These are phyloP conservation scores for Barnettozyma californica DNA, from an alignment of 805 yeast genomes.

Conservation along the genomic window DNA sequence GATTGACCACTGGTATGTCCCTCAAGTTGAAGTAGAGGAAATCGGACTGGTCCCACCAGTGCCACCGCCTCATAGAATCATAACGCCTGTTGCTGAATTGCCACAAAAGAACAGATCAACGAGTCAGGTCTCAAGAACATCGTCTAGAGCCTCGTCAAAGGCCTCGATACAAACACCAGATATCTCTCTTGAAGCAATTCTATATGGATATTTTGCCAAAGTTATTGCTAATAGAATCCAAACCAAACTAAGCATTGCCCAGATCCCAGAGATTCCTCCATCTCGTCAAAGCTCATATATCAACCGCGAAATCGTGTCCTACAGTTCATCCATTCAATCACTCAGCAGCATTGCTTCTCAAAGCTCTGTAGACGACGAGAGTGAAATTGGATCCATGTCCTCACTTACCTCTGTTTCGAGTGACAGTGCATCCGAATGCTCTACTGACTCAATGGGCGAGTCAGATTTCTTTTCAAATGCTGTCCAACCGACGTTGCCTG, in stretches of 20 bases:
- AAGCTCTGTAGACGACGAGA: neutral
- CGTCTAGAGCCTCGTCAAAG: neutral
- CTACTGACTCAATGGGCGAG: neutral
- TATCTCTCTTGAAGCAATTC: conserved; percentile 4
- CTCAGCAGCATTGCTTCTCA: neutral
- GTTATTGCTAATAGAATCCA: conserved; percentile 22
- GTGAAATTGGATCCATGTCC: neutral
- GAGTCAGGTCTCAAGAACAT: neutral
- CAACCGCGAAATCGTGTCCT: neutral
- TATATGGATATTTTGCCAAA: conserved; percentile 13
- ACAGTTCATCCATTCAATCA: neutral
- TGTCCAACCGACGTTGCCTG: neutral
- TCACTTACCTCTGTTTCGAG: neutral
- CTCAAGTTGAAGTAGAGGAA: conserved; percentile 2
- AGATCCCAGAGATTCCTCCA: neutral
- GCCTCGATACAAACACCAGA: conserved; percentile 9
- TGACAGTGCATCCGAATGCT: neutral
- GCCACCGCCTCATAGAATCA: conserved; percentile 22
- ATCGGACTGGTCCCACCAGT: conserved; percentile 14
- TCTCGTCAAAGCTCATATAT: conserved; percentile 7
- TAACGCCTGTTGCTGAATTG: neutral
- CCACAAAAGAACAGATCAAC: neutral
- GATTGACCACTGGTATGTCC: conserved; percentile 18
- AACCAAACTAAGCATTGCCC: conserved; percentile 15
- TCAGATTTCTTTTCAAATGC: neutral